Percentiles rank a stretch among this genome's conserved stretches.
phyloP scores from a whole-genome alignment of 768 basidiomycete species.

The Amanita pseudoporphyria region DNA sequence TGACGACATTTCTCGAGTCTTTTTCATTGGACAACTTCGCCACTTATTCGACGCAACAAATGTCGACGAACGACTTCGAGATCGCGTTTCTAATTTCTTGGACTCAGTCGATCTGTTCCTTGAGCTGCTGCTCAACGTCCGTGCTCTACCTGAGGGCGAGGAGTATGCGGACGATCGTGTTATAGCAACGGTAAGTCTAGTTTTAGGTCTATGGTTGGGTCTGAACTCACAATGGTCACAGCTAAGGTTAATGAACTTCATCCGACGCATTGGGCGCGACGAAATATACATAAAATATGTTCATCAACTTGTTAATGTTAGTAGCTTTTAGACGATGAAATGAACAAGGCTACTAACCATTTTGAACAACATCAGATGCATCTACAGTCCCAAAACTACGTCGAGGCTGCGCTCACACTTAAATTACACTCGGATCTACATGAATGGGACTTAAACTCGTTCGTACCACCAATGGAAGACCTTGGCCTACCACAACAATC shows the following conservation, averaged over 20 bases:
- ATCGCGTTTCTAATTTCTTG: slow-evolving; percentile 72
- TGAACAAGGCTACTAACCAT: not conserved
- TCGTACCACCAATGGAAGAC: slow-evolving; percentile 83
- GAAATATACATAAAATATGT: slow-evolving; percentile 97
- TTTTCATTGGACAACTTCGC: slow-evolving; percentile 87
- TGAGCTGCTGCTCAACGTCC: slow-evolving; percentile 77
- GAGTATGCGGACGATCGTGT: slow-evolving; percentile 94
- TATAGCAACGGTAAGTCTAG: slow-evolving; percentile 64
- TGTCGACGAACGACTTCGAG: slow-evolving; percentile 71
- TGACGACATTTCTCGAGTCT: slow-evolving; percentile 84
- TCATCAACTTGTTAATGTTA: slow-evolving; percentile 85
- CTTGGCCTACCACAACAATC: slow-evolving; percentile 87
- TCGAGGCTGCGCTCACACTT: slow-evolving; percentile 88
- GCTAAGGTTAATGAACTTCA: slow-evolving; percentile 90
- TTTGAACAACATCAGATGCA: slow-evolving; percentile 52
- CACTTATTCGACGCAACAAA: slow-evolving; percentile 80
- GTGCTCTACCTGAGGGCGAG: slow-evolving; percentile 85
- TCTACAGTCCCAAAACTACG: slow-evolving; percentile 80
- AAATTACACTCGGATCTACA: slow-evolving; percentile 92
- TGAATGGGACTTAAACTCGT: slow-evolving; percentile 77
- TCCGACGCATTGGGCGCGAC: slow-evolving; percentile 81
- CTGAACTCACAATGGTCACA: slow-evolving; percentile 19
- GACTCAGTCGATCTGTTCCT: slow-evolving; percentile 90
- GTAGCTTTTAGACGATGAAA: slow-evolving; percentile 14
- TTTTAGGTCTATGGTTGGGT: not conserved